Base-by-base conservation (phyloP, 345 rosid genomes). In the Gossypium rotundifolium region DNA sequence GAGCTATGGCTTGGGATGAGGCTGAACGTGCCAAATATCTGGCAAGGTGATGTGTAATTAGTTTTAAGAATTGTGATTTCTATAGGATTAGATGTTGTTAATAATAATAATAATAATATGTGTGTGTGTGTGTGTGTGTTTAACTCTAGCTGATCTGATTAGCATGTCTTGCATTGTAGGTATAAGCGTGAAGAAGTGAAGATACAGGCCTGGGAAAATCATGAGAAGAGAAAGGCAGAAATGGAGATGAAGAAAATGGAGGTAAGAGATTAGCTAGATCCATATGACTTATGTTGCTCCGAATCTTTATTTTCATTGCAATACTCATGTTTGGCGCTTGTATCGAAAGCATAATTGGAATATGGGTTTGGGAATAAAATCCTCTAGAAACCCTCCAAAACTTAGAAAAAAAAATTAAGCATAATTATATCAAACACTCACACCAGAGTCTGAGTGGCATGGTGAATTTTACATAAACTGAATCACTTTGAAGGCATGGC, bases 151-250 rank as follows among this genome's bases (percentile, higher is more conserved):
- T 65, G 55, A 68, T 68, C 12, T 60, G 67, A 16, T 65, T 11
- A 53, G 46, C 33, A 42, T 44, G 11, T 75, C 46, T n/a, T 42
- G 2, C 12, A 51, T 53, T 79, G 69, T 48, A 94, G 98, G 91
- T 94, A 87, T 51, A 94, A 94, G 84, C 88, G 94, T 2, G 97
- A 92, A 78, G 97, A 92, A 74, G 95, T 94, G 84, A 94, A 89
- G 84, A 94, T 94, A 76, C 97, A 89, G 51, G 96, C 94, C 51
- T 94, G 98, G 98, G 98, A 94, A 80, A 91, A 92, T 86, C 97
- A 87, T 42, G 89, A 91, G 85, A 94, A 87, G 88, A 83, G 98
- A 86, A 94, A 89, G 83, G 97, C 97, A 0, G 98, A 94, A 76
- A 88, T 89, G 95, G 91, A 91, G 77, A 91, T 91, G 97, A 89